These are phyloP conservation scores for Brassica incana DNA, from an alignment of 345 rosid species.

Conservation along the genomic window DNA sequence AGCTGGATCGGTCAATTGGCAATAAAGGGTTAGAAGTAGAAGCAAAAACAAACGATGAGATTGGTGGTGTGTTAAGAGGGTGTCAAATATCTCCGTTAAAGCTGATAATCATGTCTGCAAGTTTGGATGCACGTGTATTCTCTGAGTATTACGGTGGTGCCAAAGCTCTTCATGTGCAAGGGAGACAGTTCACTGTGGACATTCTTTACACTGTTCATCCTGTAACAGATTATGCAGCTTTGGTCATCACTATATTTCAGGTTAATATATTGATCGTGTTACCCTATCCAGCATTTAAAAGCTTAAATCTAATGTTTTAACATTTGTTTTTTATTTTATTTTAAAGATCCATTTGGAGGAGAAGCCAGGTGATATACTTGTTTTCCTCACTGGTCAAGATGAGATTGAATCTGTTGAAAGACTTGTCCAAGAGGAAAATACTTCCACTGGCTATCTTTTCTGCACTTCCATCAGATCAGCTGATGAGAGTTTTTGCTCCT, in stretches of 20 bases:
- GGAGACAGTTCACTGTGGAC: slow-evolving; percentile 83
- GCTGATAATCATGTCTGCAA: slow-evolving; percentile 95
- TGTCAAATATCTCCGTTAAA: slow-evolving; percentile 62
- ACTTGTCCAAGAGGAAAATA: slow-evolving; percentile 55
- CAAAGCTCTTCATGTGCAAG: slow-evolving; percentile 79
- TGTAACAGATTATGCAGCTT: slow-evolving; percentile 71
- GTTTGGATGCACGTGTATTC: slow-evolving; percentile 86
- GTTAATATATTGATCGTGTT: slow-evolving; percentile 40
- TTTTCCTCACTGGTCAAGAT: slow-evolving; percentile 94
- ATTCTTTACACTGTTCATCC: slow-evolving; percentile 67
- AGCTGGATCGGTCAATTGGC: slow-evolving; percentile 50
- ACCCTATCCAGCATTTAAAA: slow-evolving; percentile 12
- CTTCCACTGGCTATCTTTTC: slow-evolving; percentile 68
- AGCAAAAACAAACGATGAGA: slow-evolving; percentile 36
- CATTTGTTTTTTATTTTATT: slow-evolving; percentile 5
- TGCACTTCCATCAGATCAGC: slow-evolving; percentile 91
- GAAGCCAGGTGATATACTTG: slow-evolving; percentile 85
- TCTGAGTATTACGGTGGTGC: slow-evolving; percentile 86
- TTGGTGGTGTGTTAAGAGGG: slow-evolving; percentile 48
- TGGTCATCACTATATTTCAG: slow-evolving; percentile 81
- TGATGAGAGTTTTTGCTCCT: slow-evolving; percentile 71
- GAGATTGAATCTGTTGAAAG: slow-evolving; percentile 89
- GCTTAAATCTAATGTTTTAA: not conserved
- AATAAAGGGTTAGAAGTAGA: slow-evolving; percentile 38
- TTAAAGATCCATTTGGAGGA: slow-evolving; percentile 77